Evolutionary conservation across 1,284 basidiomycete species (phyloP).

Genomic region (Paramarasmius palmivorus): DNA sequence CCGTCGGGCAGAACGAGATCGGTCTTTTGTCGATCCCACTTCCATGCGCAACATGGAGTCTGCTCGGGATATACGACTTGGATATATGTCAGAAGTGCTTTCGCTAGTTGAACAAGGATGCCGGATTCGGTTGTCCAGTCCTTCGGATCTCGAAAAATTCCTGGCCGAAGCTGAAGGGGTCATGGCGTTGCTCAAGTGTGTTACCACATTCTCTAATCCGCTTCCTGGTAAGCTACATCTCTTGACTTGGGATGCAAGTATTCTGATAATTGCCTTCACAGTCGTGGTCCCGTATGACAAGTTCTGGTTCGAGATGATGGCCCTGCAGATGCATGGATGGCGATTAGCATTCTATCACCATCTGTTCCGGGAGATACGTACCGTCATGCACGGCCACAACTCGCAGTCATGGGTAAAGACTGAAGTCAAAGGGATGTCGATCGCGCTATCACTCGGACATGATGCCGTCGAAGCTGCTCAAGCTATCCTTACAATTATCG

Average conservation of each 20-base stretch:
- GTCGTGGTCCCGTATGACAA: conserved; percentile 2
- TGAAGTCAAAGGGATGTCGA: conserved; percentile 32
- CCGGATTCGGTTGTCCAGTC: conserved; percentile 27
- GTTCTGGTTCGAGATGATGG: conserved; percentile 8
- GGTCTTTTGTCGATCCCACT: conserved; percentile 27
- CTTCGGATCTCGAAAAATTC: conserved; percentile 29
- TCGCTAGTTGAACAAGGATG: conserved; percentile 29
- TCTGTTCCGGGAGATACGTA: conserved; percentile 36
- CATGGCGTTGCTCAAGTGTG: conserved; percentile 33
- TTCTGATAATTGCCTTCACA: too few species aligned
- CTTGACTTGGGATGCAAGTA: too few species aligned
- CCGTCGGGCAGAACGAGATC: conserved; percentile 28
- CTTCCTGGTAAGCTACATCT: conserved; percentile 33
- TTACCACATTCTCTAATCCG: conserved; percentile 36
- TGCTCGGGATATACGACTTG: conserved; percentile 35
- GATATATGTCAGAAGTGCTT: conserved; percentile 33
- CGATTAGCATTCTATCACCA: conserved; percentile 38
- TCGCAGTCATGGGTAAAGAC: conserved; percentile 30
- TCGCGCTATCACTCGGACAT: conserved; percentile 37
- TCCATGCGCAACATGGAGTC: conserved; percentile 23
- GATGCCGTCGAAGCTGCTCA: conserved; percentile 41
- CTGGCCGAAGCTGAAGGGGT: conserved; percentile 30
- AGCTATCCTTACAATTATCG: conserved; percentile 31
- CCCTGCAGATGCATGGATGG: conserved; percentile 32
- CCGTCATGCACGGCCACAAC: conserved; percentile 23